Evolutionary conservation across 345 rosid species (phyloP), one percentile per base, ranked within the genome.

Genomic region (Microcos paniculata): DNA sequence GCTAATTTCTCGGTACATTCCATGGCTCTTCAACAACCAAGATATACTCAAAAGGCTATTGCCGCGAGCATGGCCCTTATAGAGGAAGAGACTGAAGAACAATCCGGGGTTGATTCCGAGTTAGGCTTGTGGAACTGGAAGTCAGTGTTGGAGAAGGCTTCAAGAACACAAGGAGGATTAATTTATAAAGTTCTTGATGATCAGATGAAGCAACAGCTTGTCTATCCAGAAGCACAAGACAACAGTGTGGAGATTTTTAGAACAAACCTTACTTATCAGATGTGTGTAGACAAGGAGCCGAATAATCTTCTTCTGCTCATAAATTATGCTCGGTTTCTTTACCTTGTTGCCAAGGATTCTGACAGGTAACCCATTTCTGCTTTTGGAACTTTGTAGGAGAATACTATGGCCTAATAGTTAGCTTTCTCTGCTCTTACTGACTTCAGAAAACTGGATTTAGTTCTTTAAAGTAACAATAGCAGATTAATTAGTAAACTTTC

Each of bases 301-400:
- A 56, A 78, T 52, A 88, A 86, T 72, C 78, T 87, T 51, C 86
- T 92, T 63, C 80, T 92, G 66, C 84, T 91, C 3, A 72, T 82
- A 18, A 94, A 92, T 81, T 94, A 91, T 68, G 98, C 93, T 4
- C 93, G 82, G 82, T 94, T 91, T 70, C 93, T 90, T 64, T 80
- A 68, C 87, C 83, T 82, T 6, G 90, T 90, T 14, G 56, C 79
- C 71, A 85, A 56, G 28, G 92, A 89, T 78, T 80, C 85, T 70
- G 87, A 88, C 83, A 88, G 97, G 98, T 94, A 72, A n/a, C n/a
- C n/a, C n/a, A n/a, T n/a, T n/a, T n/a, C n/a, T n/a, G n/a, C n/a
- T n/a, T n/a, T n/a, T n/a, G n/a, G n/a, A n/a, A n/a, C n/a, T n/a
- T n/a, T n/a, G n/a, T n/a, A n/a, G n/a, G n/a, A 35, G 40, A 7